Evolutionary conservation across 352 stramenopile genomes (phyloP).

Genomic region (Phytopythium montanum): DNA sequence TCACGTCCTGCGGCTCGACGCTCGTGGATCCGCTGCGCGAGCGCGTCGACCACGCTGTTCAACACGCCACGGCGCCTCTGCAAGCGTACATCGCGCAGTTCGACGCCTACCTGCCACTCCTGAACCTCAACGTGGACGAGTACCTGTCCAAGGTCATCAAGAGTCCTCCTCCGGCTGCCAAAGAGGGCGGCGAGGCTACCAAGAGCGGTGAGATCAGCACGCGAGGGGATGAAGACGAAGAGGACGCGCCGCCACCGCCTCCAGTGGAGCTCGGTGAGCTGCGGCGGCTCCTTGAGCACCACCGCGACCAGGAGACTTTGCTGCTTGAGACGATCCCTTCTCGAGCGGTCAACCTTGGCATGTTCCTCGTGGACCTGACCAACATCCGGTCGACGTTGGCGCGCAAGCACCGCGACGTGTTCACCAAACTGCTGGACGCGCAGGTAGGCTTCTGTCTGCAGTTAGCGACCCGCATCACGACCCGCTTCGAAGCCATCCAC

Average conservation of each 20-base stretch:
- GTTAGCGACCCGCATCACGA: conserved; percentile 59
- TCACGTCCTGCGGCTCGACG: conserved; percentile 30
- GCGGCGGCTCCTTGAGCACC: conserved; percentile 50
- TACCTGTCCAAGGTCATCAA: conserved; percentile 73
- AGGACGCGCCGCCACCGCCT: conserved; percentile 40
- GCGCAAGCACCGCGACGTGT: conserved; percentile 80
- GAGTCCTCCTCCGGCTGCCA: conserved; percentile 21
- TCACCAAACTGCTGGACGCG: conserved; percentile 65
- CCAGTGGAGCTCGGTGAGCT: conserved; percentile 79
- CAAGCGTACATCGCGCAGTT: conserved; percentile 82
- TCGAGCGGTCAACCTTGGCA: conserved; percentile 61
- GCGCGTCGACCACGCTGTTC: conserved; percentile 43
- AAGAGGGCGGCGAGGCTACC: neutral
- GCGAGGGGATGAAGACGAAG: conserved; percentile 27
- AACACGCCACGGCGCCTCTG: conserved; percentile 46
- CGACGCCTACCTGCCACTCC: conserved; percentile 79
- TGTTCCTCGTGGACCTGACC: conserved; percentile 78
- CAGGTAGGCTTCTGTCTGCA: conserved; percentile 68
- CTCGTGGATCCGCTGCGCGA: conserved; percentile 33
- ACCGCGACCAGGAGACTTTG: conserved; percentile 61
- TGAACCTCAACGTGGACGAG: conserved; percentile 89
- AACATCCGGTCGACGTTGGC: conserved; percentile 70
- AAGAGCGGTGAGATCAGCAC: conserved; percentile 1
- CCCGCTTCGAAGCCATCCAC: conserved; percentile 87
- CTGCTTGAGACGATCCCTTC: conserved; percentile 70